Percentiles rank a stretch among this genome's conserved stretches.
These are phyloP conservation scores for Colletotrichum phormii DNA, from an alignment of 2,329 filamentous ascomycete genomes.

Conservation along the genomic window DNA sequence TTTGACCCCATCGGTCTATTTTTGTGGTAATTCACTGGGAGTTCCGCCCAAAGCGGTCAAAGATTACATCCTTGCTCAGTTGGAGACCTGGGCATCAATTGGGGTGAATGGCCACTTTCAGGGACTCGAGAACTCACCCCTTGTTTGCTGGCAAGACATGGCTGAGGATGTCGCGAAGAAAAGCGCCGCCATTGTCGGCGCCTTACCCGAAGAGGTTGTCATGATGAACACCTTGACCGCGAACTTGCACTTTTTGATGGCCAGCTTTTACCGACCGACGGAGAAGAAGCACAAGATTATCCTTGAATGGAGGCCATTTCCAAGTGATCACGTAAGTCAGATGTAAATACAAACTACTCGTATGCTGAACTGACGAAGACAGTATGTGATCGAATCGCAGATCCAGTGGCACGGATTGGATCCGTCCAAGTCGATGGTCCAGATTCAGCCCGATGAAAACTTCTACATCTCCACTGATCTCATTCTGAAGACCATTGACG, in stretches of 20 bases:
- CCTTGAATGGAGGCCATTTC: slow-evolving; percentile 91
- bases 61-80: slow-evolving; percentile 75
- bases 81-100: slow-evolving; percentile 86
- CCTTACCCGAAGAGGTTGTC: slow-evolving; percentile 78
- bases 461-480: slow-evolving; percentile 72
- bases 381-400: slow-evolving; percentile 89
- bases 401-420: slow-evolving; percentile 77
- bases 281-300: slow-evolving; percentile 79
- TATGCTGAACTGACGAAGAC: slow-evolving; percentile 12
- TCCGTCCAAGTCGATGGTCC: slow-evolving; percentile 76
- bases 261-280: slow-evolving; percentile 83
- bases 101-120: slow-evolving; percentile 88
- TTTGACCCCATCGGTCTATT: slow-evolving; percentile 70
- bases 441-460: slow-evolving; percentile 73
- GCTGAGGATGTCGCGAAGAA: slow-evolving; percentile 79
- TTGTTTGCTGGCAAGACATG: slow-evolving; percentile 81
- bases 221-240: slow-evolving; percentile 89
- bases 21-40: slow-evolving; percentile 84
- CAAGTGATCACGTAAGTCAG: slow-evolving; percentile 78
- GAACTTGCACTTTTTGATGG: slow-evolving; percentile 85
- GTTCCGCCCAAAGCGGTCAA: slow-evolving; percentile 77
- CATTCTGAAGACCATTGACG: slow-evolving; percentile 75
- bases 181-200: slow-evolving; percentile 81
- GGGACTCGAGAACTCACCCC: slow-evolving; percentile 72
- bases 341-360: not conserved